Conservation (phyloP, 1,284 basidiomycete genomes). For the Ganoderma sinense region DNA sequence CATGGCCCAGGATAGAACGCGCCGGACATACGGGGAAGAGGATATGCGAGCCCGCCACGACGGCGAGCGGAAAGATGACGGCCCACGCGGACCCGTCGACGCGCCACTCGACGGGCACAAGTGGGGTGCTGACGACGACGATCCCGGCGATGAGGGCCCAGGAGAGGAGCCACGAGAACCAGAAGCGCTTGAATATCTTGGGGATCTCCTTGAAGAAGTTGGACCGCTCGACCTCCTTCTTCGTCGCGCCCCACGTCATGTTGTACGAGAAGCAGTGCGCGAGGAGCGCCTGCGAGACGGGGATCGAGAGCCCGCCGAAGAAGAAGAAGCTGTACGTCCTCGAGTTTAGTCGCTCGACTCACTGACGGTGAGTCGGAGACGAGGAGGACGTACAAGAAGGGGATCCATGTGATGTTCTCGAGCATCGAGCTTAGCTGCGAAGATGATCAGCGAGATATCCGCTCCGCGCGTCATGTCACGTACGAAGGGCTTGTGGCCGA, state of each 20-base stretch:
- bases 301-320: constrained; percentile 59
- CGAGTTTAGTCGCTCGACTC: constrained; percentile 15
- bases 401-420: constrained; percentile 56
- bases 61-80: constrained; percentile 52
- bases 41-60: constrained; percentile 49
- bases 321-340: constrained; percentile 58
- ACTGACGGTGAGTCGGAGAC: not conserved
- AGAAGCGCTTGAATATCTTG: constrained; percentile 58
- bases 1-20: constrained; percentile 1
- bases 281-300: constrained; percentile 55
- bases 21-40: constrained; percentile 47
- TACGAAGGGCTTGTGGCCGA: constrained; percentile 46
- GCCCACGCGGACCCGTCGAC: constrained; percentile 50
- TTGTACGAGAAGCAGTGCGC: constrained; percentile 63
- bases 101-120: constrained; percentile 55
- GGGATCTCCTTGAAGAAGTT: constrained; percentile 70
- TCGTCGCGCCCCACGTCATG: constrained; percentile 59
- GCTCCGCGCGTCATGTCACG: not conserved
- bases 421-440: constrained; percentile 42
- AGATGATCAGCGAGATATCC: constrained; percentile 5
- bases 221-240: constrained; percentile 58
- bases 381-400: constrained; percentile 51
- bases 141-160: constrained; percentile 49
- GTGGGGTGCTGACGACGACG: constrained; percentile 44
- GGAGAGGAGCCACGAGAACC: constrained; percentile 52